A percentile compares a stretch with the other conserved stretches of the same genome.
Conservation (phyloP, 495 filamentous ascomycete genomes). For the Aspergillus avenaceus region DNA sequence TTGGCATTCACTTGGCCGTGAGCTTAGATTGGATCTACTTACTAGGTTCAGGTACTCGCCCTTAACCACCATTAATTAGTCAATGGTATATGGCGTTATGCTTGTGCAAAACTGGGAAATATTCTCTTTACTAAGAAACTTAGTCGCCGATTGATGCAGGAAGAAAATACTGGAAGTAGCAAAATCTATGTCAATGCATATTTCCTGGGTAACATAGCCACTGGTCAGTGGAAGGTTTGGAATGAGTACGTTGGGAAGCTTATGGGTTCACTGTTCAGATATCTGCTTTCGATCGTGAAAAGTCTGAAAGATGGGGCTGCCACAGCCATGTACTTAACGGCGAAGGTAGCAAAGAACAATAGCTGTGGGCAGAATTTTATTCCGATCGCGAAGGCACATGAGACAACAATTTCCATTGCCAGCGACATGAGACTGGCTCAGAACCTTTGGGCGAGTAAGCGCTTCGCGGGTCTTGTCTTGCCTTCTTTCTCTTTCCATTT, state of each 20-base stretch:
- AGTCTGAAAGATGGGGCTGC: constrained; percentile 31
- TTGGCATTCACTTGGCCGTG: constrained; percentile 21
- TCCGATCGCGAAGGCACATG: constrained; percentile 24
- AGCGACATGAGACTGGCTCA: constrained; percentile 22
- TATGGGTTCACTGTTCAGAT: constrained; percentile 11
- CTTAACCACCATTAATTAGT: constrained; percentile 11
- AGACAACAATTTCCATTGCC: constrained; percentile 17
- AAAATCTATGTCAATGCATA: constrained; percentile 33
- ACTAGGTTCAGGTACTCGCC: constrained; percentile 19
- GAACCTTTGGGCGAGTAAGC: constrained; percentile 27
- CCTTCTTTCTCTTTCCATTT: not conserved
- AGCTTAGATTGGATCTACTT: constrained; percentile 20
- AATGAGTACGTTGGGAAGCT: constrained; percentile 21
- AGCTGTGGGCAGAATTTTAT: constrained; percentile 30
- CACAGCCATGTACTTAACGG: constrained; percentile 33
- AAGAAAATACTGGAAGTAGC: constrained; percentile 12
- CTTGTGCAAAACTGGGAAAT: constrained; percentile 39
- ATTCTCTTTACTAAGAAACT: constrained; percentile 39
- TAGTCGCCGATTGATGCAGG: constrained; percentile 16
- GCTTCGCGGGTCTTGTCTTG: too few species aligned
- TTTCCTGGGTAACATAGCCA: constrained; percentile 40
- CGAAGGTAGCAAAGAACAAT: constrained; percentile 16
- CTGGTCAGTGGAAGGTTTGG: constrained; percentile 32
- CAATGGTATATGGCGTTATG: constrained; percentile 33
- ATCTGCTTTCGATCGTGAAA: constrained; percentile 22